phyloP scores from a whole-genome alignment of 2,329 filamentous ascomycete genomes.

The Daldinia sp. region DNA sequence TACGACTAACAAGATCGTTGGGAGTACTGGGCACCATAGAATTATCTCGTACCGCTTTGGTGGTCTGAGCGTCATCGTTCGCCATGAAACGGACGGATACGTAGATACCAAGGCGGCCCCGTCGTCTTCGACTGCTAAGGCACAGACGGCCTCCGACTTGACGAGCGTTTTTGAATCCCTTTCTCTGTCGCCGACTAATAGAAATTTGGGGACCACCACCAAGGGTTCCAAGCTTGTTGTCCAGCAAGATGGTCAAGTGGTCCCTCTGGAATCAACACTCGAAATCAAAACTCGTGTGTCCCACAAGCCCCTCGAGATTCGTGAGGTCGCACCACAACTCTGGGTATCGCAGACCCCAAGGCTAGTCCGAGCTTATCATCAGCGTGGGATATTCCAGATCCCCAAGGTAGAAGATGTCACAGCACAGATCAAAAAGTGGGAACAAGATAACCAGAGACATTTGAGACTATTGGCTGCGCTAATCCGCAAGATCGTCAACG shows the following conservation, averaged over 20 bases:
- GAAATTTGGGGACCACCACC: background rate
- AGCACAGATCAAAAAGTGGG: conserved; percentile 47
- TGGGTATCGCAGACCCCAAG: conserved; percentile 58
- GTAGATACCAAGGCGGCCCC: conserved; percentile 29
- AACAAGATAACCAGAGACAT: conserved; percentile 45
- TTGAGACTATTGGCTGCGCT: conserved; percentile 47
- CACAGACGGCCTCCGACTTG: conserved; percentile 21
- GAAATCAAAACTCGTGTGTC: conserved; percentile 56
- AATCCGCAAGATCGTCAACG: conserved; percentile 44
- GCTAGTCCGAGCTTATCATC: conserved; percentile 56
- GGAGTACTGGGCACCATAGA: conserved; percentile 55
- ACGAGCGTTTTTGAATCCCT: conserved; percentile 39
- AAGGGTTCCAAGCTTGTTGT: conserved; percentile 45
- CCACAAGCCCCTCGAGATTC: conserved; percentile 46
- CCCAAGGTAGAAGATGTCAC: conserved; percentile 50
- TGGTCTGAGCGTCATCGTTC: conserved; percentile 51
- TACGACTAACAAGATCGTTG: conserved; percentile 48
- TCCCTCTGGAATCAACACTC: conserved; percentile 50
- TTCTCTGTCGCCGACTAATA: conserved; percentile 37
- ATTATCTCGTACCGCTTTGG: conserved; percentile 56
- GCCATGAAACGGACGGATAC: conserved; percentile 56
- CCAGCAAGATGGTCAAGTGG: conserved; percentile 43
- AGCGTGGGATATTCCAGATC: conserved; percentile 47
- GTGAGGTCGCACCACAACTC: conserved; percentile 52
- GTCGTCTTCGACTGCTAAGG: conserved; percentile 2